Percentiles rank a stretch among this genome's conserved stretches.
Conservation (phyloP, 2,329 filamentous ascomycete genomes). For the Alternaria infectoria region DNA sequence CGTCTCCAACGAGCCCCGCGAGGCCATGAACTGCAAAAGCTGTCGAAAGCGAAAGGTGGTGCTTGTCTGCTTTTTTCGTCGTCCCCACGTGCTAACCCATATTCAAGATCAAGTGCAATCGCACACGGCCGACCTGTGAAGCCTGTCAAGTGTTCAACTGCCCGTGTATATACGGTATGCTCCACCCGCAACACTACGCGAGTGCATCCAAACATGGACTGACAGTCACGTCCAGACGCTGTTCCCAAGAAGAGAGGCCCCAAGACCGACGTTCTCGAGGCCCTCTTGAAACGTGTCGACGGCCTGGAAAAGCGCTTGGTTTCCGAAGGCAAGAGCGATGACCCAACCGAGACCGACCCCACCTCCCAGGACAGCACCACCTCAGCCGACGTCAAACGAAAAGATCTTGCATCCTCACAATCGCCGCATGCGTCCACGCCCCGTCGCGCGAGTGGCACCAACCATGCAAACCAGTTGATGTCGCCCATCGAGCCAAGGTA, state of each 20-base stretch:
- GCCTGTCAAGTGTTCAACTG: conserved; percentile 90
- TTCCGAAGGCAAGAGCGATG: conserved; percentile 56
- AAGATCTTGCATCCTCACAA: conserved; percentile 24
- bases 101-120: conserved; percentile 86
- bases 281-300: conserved; percentile 82
- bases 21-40: conserved; percentile 96
- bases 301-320: conserved; percentile 82
- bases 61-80: conserved; percentile 10
- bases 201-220: conserved; percentile 14
- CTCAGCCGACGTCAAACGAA: conserved; percentile 26
- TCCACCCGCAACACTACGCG: conserved; percentile 6
- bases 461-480: conserved; percentile 42
- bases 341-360: conserved; percentile 35
- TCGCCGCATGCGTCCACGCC: conserved; percentile 35
- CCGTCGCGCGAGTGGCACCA: conserved; percentile 26
- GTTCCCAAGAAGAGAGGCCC: conserved; percentile 88
- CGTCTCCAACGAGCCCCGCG: conserved; percentile 75
- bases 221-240: conserved; percentile 65
- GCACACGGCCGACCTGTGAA: conserved; percentile 82
- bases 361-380: conserved; percentile 18
- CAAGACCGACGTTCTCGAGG: conserved; percentile 88
- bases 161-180: conserved; percentile 81
- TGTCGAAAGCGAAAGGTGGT: conserved; percentile 87
- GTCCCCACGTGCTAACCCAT: conserved; percentile 18
- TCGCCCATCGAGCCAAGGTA: conserved; percentile 49